Evolutionary conservation across 495 filamentous ascomycete genomes (phyloP).

Genomic region (Penicillium crystallinum): DNA sequence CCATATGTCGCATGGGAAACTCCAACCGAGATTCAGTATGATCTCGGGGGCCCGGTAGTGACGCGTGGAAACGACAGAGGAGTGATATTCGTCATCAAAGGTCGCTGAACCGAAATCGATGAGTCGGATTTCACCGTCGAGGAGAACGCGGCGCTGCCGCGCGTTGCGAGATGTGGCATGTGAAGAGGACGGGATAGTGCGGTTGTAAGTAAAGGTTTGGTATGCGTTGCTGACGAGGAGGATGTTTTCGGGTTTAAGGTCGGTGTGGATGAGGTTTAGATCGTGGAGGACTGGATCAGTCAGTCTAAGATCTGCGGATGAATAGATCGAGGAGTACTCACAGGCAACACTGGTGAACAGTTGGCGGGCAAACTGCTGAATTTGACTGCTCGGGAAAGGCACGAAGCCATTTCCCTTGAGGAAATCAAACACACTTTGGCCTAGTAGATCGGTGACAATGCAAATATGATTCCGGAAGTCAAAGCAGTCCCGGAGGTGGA

Average conservation of each 20-base stretch:
- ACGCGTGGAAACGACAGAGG: slow-evolving; percentile 90
- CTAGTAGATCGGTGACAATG: slow-evolving; percentile 94
- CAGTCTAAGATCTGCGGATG: not conserved
- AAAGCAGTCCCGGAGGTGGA: slow-evolving; percentile 95
- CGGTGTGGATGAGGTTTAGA: slow-evolving; percentile 95
- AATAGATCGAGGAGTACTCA: slow-evolving; percentile 45
- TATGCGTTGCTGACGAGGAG: slow-evolving; percentile 84
- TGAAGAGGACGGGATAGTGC: slow-evolving; percentile 88
- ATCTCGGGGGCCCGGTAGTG: slow-evolving; percentile 98
- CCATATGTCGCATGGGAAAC: slow-evolving; percentile 97
- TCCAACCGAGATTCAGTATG: slow-evolving; percentile 95
- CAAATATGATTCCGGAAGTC: slow-evolving; percentile 97
- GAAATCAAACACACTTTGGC: slow-evolving; percentile 98
- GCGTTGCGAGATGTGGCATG: slow-evolving; percentile 69
- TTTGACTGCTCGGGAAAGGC: slow-evolving; percentile 98
- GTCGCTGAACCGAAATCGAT: slow-evolving; percentile 98
- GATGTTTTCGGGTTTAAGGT: slow-evolving; percentile 98
- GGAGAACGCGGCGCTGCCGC: slow-evolving; percentile 77
- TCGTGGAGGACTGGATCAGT: slow-evolving; percentile 77
- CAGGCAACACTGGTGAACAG: slow-evolving; percentile 97
- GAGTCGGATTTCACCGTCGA: slow-evolving; percentile 92
- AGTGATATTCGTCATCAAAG: slow-evolving; percentile 98
- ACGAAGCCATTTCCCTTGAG: slow-evolving; percentile 91
- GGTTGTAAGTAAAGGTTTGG: slow-evolving; percentile 96
- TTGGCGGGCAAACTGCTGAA: slow-evolving; percentile 93